These are phyloP conservation scores for Hsuehochloa calcarea DNA, from an alignment of 176 grass and related monocot genomes.

Conservation along the genomic window DNA sequence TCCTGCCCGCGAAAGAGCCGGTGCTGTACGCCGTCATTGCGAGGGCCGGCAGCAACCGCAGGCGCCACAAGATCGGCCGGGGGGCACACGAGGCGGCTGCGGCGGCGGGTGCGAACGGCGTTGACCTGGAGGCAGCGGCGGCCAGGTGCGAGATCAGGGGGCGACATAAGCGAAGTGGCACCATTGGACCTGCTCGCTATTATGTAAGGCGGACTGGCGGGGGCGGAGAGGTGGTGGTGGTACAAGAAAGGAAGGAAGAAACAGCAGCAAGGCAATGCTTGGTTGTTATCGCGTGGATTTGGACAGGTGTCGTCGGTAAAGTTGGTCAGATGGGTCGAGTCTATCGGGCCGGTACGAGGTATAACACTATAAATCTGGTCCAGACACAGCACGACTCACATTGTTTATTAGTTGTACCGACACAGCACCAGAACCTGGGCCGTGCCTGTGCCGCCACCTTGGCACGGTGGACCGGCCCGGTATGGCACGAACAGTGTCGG, in stretches of 20 bases:
- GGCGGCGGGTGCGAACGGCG: not conserved
- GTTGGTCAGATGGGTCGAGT: too few relatives aligned
- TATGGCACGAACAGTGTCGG: too few relatives aligned
- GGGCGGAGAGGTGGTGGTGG: not conserved
- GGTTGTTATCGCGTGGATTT: conserved; percentile 32
- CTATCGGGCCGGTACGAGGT: too few relatives aligned
- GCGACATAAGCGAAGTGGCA: conserved; percentile 13
- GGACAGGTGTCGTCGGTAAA: conserved; percentile 13
- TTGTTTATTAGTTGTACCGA: too few relatives aligned
- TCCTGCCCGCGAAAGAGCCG: conserved; percentile 25
- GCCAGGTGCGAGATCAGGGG: conserved; percentile 24
- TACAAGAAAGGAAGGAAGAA: not conserved
- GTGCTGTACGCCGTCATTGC: conserved; percentile 59
- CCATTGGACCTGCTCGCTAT: conserved; percentile 20
- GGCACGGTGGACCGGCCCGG: too few relatives aligned
- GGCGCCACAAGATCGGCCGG: not conserved
- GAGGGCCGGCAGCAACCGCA: not conserved
- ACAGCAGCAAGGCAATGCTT: not conserved
- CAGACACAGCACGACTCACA: too few relatives aligned
- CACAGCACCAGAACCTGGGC: too few relatives aligned
- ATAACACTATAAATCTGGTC: too few relatives aligned
- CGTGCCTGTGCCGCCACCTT: too few relatives aligned
- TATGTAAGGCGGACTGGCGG: conserved; percentile 4
- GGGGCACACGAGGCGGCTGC: conserved; percentile 5
- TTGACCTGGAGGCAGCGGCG: conserved; percentile 7